Evolutionary conservation across 2,329 filamentous ascomycete genomes (phyloP).

Genomic region (Phaeomoniella chlamydospora): DNA sequence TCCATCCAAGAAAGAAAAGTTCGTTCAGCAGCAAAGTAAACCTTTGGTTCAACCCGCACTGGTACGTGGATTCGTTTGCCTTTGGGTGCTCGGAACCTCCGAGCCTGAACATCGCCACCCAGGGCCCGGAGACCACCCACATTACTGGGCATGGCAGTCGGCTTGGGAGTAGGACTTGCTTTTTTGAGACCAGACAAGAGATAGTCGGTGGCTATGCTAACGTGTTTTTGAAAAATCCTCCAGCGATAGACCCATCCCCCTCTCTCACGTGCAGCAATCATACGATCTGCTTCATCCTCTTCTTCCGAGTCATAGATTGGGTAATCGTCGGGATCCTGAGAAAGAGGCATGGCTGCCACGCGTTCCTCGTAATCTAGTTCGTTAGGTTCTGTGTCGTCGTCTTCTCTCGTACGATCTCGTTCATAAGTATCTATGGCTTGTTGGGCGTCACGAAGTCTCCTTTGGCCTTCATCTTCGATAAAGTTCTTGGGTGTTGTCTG

Average conservation of each 20-base stretch:
- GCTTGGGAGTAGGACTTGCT: constrained; percentile 39
- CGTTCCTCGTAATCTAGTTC: constrained; percentile 70
- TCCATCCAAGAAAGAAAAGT: constrained; percentile 97
- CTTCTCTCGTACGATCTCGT: constrained; percentile 16
- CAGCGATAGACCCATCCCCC: constrained; percentile 65
- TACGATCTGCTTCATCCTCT: constrained; percentile 58
- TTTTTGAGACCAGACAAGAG: constrained; percentile 31
- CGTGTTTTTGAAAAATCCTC: constrained; percentile 33
- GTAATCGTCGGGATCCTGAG: constrained; percentile 52
- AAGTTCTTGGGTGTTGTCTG: constrained; percentile 7
- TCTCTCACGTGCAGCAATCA: constrained; percentile 63
- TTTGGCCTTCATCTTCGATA: constrained; percentile 20
- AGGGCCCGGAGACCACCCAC: constrained; percentile 23
- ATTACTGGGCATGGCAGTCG: constrained; percentile 21
- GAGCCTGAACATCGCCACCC: constrained; percentile 27
- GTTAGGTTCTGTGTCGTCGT: constrained; percentile 27
- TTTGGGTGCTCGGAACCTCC: constrained; percentile 42
- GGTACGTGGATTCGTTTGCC: constrained; percentile 73
- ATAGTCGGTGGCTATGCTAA: constrained; percentile 30
- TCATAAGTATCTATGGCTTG: constrained; percentile 37
- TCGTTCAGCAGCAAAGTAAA: constrained; percentile 89
- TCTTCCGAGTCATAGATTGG: constrained; percentile 85
- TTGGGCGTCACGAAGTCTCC: constrained; percentile 33
- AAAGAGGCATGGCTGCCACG: constrained; percentile 46
- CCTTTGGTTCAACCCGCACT: constrained; percentile 90